Conservation (phyloP, 2,329 filamentous ascomycete species). For the Salinomyces thailandicus region DNA sequence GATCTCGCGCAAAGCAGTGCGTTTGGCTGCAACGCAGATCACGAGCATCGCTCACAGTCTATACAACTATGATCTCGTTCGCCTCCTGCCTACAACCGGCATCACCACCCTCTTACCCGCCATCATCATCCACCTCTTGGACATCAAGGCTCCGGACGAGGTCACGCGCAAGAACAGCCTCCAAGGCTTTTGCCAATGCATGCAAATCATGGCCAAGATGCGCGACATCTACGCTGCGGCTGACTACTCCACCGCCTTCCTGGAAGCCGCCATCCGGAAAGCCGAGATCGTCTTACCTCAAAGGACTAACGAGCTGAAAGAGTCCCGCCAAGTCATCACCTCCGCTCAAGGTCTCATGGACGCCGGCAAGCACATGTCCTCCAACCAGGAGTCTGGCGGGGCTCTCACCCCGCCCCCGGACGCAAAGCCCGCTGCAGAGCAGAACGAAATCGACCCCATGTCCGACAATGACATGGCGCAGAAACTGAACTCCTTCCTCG, state of each 20-base stretch:
- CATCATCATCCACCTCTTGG: slow-evolving; percentile 85
- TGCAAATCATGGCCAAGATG: slow-evolving; percentile 79
- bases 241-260: slow-evolving; percentile 90
- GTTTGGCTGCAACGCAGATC: slow-evolving; percentile 73
- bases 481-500: slow-evolving; percentile 40
- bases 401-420: slow-evolving; percentile 25
- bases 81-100: slow-evolving; percentile 75
- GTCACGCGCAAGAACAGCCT: slow-evolving; percentile 62
- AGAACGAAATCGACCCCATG: slow-evolving; percentile 8
- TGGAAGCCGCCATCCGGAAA: slow-evolving; percentile 85
- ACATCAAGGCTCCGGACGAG: slow-evolving; percentile 74
- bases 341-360: slow-evolving; percentile 38
- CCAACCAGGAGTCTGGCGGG: slow-evolving; percentile 9
- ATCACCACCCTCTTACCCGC: slow-evolving; percentile 85
- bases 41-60: slow-evolving; percentile 73
- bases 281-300: slow-evolving; percentile 62
- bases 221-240: slow-evolving; percentile 85
- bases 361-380: slow-evolving; percentile 30
- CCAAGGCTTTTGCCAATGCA: slow-evolving; percentile 79
- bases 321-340: slow-evolving; percentile 26
- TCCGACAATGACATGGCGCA: slow-evolving; percentile 39
- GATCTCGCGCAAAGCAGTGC: slow-evolving; percentile 69
- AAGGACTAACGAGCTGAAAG: slow-evolving; percentile 21
- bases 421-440: slow-evolving; percentile 2
- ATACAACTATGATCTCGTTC: slow-evolving; percentile 60